Conservation (phyloP, 306 rosid genomes). For the Quillaja saponaria region DNA sequence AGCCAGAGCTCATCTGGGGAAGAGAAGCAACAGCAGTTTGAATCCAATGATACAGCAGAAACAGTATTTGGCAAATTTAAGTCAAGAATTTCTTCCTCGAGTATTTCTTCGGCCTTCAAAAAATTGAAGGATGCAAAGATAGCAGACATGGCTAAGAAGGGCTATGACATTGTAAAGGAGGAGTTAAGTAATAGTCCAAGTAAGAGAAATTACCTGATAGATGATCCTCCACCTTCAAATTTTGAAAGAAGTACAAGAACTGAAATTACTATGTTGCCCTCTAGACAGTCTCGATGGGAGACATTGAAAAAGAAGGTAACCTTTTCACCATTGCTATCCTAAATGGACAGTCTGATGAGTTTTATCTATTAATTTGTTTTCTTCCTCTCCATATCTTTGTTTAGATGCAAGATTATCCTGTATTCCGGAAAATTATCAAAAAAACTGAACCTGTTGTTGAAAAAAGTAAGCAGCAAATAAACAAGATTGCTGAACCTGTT, state of each 20-base stretch:
- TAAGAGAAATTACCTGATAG: constrained; percentile 58
- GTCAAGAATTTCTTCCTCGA: constrained; percentile 62
- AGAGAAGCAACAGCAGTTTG: constrained; percentile 46
- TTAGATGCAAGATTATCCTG: constrained; percentile 65
- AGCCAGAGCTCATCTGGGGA: constrained; percentile 44
- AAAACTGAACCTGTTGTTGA: constrained; percentile 68
- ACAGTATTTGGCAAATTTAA: constrained; percentile 71
- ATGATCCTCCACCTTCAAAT: constrained; percentile 44
- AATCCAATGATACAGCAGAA: constrained; percentile 49
- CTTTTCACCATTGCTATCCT: not conserved
- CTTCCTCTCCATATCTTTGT: constrained; percentile 19
- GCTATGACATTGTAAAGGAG: constrained; percentile 75
- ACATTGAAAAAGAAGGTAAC: constrained; percentile 72
- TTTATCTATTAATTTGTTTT: constrained; percentile 13
- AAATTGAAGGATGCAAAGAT: constrained; percentile 70
- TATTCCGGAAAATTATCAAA: constrained; percentile 52
- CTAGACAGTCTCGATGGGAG: constrained; percentile 74
- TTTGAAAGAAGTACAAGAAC: constrained; percentile 72
- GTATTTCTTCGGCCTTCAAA: constrained; percentile 63
- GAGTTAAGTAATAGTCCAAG: constrained; percentile 66
- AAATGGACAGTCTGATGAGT: constrained; percentile 1
- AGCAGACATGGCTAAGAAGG: constrained; percentile 66
- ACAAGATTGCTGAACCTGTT: constrained; percentile 65
- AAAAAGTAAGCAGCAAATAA: constrained; percentile 48
- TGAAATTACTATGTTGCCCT: constrained; percentile 62